Base-by-base conservation (phyloP, 306 rosid species). In the Acacia crassicarpa region DNA sequence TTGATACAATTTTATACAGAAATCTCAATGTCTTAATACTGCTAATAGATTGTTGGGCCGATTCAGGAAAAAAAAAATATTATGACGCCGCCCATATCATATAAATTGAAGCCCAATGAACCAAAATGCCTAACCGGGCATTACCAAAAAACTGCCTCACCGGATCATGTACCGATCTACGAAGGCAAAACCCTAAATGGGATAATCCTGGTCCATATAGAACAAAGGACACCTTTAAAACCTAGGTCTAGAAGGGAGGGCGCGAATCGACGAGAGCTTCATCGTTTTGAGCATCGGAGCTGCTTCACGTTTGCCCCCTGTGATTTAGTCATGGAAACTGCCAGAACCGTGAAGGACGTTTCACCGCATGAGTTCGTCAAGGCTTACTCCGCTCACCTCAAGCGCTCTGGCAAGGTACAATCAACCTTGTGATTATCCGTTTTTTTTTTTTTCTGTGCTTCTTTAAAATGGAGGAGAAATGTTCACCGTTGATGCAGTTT, bases 311-410 rank as follows among this genome's bases (percentile, higher is more conserved):
- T 49, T 51, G 32, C 17, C 10, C 35, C 12, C 54, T 22, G 65
- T 4, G 43, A 19, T 65, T 81, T 54, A 51, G 68, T 69, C 17
- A 84, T 84, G 93, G 89, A 87, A 27, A 79, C 89, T 4, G 89
- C 89, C 2, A 92, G 72, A 69, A 92, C 91, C 1, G 92, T 92
- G 25, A 90, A 92, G 61, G 97, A 90, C 16, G 94, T 92, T 32
- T 89, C 93, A 4, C 97, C 97, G 16, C 97, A 90, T 67, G 90
- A 89, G 74, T 90, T 92, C 53, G 97, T 90, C 32, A 90, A 92
- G 90, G 94, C 94, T 61, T 92, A 92, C 72, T 77, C 97, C 2
- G 87, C 93, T 67, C 93, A 92, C 66, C 90, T 92, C 27, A 92
- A 92, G 75, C 89, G 93, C 14, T 90, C 94, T 15, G 97, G 91